Base-by-base conservation (phyloP, 2,329 filamentous ascomycete species). In the Chaetoscypha palmicola region DNA sequence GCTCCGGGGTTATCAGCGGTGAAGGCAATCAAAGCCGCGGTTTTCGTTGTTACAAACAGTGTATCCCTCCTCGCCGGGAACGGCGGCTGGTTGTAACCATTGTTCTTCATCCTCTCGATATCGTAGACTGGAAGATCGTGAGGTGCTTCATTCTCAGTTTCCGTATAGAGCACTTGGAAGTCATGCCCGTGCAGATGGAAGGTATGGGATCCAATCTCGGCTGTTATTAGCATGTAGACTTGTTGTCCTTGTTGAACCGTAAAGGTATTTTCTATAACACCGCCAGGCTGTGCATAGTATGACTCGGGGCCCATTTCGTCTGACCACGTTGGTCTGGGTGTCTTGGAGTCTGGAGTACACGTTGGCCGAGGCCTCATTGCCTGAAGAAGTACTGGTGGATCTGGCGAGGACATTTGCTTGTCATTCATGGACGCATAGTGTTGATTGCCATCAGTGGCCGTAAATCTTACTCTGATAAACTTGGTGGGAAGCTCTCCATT, bases 41-140 rank as follows among this genome's bases (percentile, higher is more conserved):
- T 37, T n/a, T 37, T 37, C 34, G 17, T 37, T 12, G 34, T 37
- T n/a, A 37, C 19, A 16, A 37, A 37, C 12, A 37, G 34, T 23
- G 34, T 37, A 37, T 37, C 34, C 21, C 34, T 10, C 17, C 34
- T 10, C 17, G 16, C 10, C 4, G 34, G 34, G 11, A 3, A 21
- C 12, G 10, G 17, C 9, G 34, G 34, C 20, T 14, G 12, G 11
- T 2, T 37, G 12, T 12, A 23, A 11, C 17, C 21, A 16, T 37
- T 37, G 5, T 8, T 22, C 9, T 12, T 20, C 2, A 37, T 10
- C 12, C 11, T 10, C 20, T 23, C 17, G 11, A 23, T 12, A 23
- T 37, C 34, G 4, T 16, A 20, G 17, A 22, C 11, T 9, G 34
- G 9, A 23, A 23, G 34, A 8, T 20, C 19, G 17, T 20, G 21